Evolutionary conservation across 2,329 filamentous ascomycete species (phyloP).

Genomic region (Cladophialophora bantiana): DNA sequence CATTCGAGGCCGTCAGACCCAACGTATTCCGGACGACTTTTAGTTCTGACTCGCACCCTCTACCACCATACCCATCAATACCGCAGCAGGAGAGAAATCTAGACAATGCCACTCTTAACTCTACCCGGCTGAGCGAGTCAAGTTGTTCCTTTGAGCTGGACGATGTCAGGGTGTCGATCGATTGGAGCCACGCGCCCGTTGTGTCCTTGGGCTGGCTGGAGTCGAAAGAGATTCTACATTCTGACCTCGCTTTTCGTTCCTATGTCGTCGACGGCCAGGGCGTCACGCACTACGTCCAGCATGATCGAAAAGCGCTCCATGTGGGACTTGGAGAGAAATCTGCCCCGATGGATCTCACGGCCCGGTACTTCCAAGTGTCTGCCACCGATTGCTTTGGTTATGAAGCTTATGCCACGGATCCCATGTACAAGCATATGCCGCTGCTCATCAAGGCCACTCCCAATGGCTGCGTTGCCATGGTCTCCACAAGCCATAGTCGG

Average conservation of each 20-base stretch:
- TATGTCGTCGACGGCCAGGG: slow-evolving; percentile 69
- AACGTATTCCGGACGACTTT: slow-evolving; percentile 75
- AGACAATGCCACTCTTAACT: slow-evolving; percentile 43
- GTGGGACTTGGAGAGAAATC: slow-evolving; percentile 76
- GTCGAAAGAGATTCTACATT: slow-evolving; percentile 62
- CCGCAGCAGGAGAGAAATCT: slow-evolving; percentile 53
- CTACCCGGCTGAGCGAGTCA: slow-evolving; percentile 38
- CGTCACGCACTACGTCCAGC: slow-evolving; percentile 69
- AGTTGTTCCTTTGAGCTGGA: slow-evolving; percentile 57
- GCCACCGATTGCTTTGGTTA: slow-evolving; percentile 78
- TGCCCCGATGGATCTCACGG: slow-evolving; percentile 74
- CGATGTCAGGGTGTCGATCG: slow-evolving; percentile 61
- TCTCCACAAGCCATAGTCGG: slow-evolving; percentile 70
- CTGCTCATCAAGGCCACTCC: slow-evolving; percentile 73
- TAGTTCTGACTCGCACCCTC: slow-evolving; percentile 65
- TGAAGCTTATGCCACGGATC: slow-evolving; percentile 73
- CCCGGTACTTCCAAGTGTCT: slow-evolving; percentile 69
- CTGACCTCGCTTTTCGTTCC: slow-evolving; percentile 69
- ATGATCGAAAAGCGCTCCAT: slow-evolving; percentile 69
- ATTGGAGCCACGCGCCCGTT: slow-evolving; percentile 66
- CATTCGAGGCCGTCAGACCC: slow-evolving; percentile 67
- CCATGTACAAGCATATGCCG: slow-evolving; percentile 78
- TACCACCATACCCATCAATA: slow-evolving; percentile 71
- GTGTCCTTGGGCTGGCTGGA: slow-evolving; percentile 63
- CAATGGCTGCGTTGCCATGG: slow-evolving; percentile 69